phyloP scores from a whole-genome alignment of 805 yeast genomes.

The Babjeviella inositovora region DNA sequence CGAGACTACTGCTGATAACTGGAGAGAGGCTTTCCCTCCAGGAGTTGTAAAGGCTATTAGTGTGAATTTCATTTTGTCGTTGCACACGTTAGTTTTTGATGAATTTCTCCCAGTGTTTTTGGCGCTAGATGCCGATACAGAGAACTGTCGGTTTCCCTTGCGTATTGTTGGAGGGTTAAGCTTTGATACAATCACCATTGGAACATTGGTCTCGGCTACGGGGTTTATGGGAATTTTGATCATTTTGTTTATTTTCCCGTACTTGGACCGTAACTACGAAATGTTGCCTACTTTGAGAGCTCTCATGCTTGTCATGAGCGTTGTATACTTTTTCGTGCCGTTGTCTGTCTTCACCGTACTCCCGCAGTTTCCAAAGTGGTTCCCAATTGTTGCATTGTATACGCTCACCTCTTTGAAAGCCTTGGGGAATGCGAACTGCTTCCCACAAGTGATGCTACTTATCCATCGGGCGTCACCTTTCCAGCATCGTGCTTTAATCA shows the following conservation, averaged over 20 bases:
- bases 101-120: slow-evolving; percentile 42
- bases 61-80: slow-evolving; percentile 23
- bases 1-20: slow-evolving; percentile 2
- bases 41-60: slow-evolving; percentile 13
- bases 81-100: slow-evolving; percentile 29
- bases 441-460: slow-evolving; percentile 35
- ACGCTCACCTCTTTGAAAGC: slow-evolving; percentile 14
- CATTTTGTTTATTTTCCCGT: slow-evolving; percentile 33
- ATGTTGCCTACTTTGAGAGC: slow-evolving; percentile 25
- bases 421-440: slow-evolving; percentile 25
- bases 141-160: slow-evolving; percentile 26
- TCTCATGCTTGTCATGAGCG: slow-evolving; percentile 22
- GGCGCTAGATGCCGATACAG: slow-evolving; percentile 13
- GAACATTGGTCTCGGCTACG: slow-evolving; percentile 29
- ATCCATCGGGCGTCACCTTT: slow-evolving; percentile 38
- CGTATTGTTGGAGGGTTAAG: slow-evolving; percentile 36
- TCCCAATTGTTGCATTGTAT: slow-evolving; percentile 11
- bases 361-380: slow-evolving; percentile 9
- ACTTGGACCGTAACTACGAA: slow-evolving; percentile 27
- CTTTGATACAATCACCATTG: slow-evolving; percentile 25
- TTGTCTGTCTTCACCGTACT: slow-evolving; percentile 24
- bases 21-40: slow-evolving; percentile 12
- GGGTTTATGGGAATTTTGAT: slow-evolving; percentile 37
- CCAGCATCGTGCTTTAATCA: slow-evolving; percentile 39
- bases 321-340: slow-evolving; percentile 28